Evolutionary conservation across 768 basidiomycete genomes (phyloP).

Genomic region (Podaxis sp.): DNA sequence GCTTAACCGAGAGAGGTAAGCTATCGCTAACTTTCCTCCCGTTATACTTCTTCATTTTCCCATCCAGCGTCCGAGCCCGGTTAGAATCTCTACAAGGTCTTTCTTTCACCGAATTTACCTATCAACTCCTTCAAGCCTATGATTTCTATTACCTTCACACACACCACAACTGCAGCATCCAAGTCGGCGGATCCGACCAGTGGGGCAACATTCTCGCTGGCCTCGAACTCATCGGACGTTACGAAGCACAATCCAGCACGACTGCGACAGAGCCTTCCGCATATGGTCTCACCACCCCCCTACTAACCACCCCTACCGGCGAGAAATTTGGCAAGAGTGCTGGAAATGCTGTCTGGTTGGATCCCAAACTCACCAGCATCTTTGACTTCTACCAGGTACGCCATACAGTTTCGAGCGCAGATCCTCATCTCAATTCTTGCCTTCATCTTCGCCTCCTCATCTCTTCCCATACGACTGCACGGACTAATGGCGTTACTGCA

Average conservation of each 20-base stretch:
- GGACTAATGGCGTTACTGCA: background rate
- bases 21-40: background rate
- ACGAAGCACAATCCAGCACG: conserved; percentile 2
- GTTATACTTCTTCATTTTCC: background rate
- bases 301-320: conserved; percentile 83
- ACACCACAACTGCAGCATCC: conserved; percentile 67
- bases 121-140: conserved; percentile 95
- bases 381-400: conserved; percentile 93
- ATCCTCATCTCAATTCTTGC: background rate
- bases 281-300: conserved; percentile 89
- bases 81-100: conserved; percentile 79
- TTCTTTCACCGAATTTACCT: conserved; percentile 98
- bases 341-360: conserved; percentile 93
- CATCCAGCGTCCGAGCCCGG: conserved; percentile 72
- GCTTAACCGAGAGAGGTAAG: conserved; percentile 86
- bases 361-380: conserved; percentile 70
- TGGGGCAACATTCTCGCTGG: conserved; percentile 98
- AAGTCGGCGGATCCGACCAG: conserved; percentile 96
- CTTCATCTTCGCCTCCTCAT: background rate
- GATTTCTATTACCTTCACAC: conserved; percentile 82
- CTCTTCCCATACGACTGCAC: too few relatives aligned
- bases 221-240: conserved; percentile 78
- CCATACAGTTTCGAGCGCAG: background rate
- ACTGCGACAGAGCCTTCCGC: conserved; percentile 19
- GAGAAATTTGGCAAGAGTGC: conserved; percentile 98